Evolutionary conservation across 164 flowering plant genomes (phyloP), one percentile per base, ranked within the genome.

Genomic region (Paratinospora sagittata): DNA sequence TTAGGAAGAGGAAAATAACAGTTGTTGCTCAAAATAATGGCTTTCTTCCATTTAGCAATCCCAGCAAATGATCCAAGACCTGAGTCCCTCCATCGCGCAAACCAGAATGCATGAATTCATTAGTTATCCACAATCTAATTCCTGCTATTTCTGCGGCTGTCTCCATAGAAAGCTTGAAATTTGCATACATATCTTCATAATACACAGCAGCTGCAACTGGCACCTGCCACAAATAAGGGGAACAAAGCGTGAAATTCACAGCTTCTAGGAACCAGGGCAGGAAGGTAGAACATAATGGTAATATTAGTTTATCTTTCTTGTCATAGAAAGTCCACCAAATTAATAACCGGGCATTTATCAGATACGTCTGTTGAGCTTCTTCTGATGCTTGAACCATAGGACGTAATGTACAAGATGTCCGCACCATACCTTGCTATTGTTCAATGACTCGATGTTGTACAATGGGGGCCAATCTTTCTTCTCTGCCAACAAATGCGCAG

Each of bases 101-200:
- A 66, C 99, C 99, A 62, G 99, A 92, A 80, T 96, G 98, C 98
- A 93, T 93, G 80, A 78, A 96, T 72, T 96, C 99, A 74, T 96
- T 96, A 0, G 97, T 92, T 49, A 96, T 75, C 97, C 98, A 96
- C 17, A 86, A 73, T 79, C 97, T 78, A 49, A 96, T 87, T 14
- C 93, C 95, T 21, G 85, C 85, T 70, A 96, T 93, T 74, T 87
- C 77, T 36, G 94, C 73, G 47, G 96, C 95, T 39, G 97, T 88
- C 27, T 89, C 96, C 92, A 80, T 86, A 21, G 84, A 83, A 57
- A 93, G 73, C 79, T 88, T 89, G 75, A 96, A 88, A 81, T 91
- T 92, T 0, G 93, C 99, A 81, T 71, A 93, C 88, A 92, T 77
- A 72, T 96, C 99, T 74, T 96, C 99, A 70, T 88, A 90, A 74